Evolutionary conservation across 2,329 filamentous ascomycete genomes (phyloP), one percentile per base, ranked within the genome.

Genomic region (Bipolaris oryzae): DNA sequence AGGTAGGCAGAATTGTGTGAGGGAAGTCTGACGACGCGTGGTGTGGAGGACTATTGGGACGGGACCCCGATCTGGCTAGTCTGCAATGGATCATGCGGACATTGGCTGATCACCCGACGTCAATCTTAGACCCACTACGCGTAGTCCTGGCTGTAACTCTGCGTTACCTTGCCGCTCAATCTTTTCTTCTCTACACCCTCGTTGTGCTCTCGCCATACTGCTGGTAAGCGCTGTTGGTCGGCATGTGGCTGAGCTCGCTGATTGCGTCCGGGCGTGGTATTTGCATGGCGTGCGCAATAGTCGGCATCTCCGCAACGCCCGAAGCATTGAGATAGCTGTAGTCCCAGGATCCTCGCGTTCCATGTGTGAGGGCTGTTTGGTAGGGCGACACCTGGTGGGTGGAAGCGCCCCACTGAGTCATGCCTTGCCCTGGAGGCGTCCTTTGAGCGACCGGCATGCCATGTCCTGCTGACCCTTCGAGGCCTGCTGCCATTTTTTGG

Each of bases 401-500:
- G 45, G 62, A 55, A 39, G 66, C 50, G 51, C 65, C 67, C 73
- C 72, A 76, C 54, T 69, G 73, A 73, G 66, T 73, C 73, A 75
- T 72, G 48, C 68, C 59, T 50, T 74, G 73, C 42, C 66, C 67
- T 52, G 68, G 66, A 50, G 68, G 69, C 57, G 62, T 71, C 63
- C 72, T 66, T 61, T 74, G 72, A 55, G 72, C 61, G 55, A 72
- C 67, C 56, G 73, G 60, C 58, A 75, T 66, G 58, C 67, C 63
- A 56, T 72, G 71, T 31, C 66, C 74, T 64, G 70, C 70, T 76
- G 74, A 76, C 71, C 64, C 67, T 16, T 73, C 72, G 16, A 76
- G 67, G 39, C 73, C 74, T 68, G 73, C 73, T 76, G 74, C 76
- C 71, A 71, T 60, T 50, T 72, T 74, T 42, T 79, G 65, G 45